phyloP scores from a whole-genome alignment of 2,329 filamentous ascomycete species.

The Cercospora sojina region DNA sequence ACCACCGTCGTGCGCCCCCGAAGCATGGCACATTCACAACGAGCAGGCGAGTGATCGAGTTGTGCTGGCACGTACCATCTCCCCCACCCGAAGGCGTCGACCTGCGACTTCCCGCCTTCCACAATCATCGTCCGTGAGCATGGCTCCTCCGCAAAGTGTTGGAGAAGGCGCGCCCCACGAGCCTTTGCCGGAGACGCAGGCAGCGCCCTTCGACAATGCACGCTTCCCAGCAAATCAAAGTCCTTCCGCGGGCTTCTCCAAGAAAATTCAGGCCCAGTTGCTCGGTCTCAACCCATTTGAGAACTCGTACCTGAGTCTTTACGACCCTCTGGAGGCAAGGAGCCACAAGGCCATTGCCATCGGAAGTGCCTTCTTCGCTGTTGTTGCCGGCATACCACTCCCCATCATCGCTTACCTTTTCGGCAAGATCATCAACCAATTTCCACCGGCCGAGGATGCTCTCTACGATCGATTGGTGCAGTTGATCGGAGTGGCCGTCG shows the following conservation, averaged over 20 bases:
- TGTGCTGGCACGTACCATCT: background rate
- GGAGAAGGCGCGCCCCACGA: background rate
- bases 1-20: background rate
- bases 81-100: background rate
- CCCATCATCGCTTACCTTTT: constrained; percentile 48
- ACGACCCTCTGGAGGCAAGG: constrained; percentile 46
- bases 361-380: constrained; percentile 39
- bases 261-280: constrained; percentile 36
- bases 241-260: constrained; percentile 6
- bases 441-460: constrained; percentile 49
- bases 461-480: constrained; percentile 44
- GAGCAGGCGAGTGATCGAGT: background rate
- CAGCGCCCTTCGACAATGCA: background rate
- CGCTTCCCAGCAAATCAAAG: constrained; percentile 7
- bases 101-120: background rate
- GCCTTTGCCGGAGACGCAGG: constrained; percentile 7
- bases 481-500: constrained; percentile 48
- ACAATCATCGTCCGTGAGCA: background rate
- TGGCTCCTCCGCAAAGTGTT: background rate
- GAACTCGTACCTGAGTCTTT: constrained; percentile 52
- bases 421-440: constrained; percentile 51
- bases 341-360: constrained; percentile 41
- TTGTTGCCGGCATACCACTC: constrained; percentile 44
- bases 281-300: constrained; percentile 47
- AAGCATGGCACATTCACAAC: constrained; percentile 4